Base-by-base conservation (phyloP, 352 stramenopile genomes). In the Phytophthora kernoviae region DNA sequence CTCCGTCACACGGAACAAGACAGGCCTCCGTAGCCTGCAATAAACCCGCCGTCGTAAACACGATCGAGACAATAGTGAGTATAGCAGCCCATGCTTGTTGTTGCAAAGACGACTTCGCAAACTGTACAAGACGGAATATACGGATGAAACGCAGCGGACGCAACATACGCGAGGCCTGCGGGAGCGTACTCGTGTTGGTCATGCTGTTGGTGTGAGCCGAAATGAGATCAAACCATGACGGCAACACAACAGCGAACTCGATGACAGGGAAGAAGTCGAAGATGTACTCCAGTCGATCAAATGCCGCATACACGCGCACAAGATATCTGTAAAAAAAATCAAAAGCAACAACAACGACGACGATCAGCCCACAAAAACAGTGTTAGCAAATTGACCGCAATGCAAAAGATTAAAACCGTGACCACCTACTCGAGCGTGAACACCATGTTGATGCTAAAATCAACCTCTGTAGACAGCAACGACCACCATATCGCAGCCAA, bases 21-120 rank as follows among this genome's bases (percentile, higher is more conserved):
- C 82, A 93, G 30, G 85, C 68, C 27, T 93, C 84, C 22, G 85
- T 70, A 18, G 85, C 77, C 46, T 93, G 82, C 4, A 93, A 52
- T 10, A 90, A 67, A 7, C 84, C 82, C 7, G 84, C 75, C 0
- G 84, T 89, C 14, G 77, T 77, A 26, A 93, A 79, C 12, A 88
- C 74, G 30, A 93, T 93, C 10, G 65, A 88, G 2, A 91, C 67
- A 15, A 93, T 69, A 0, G 81, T 93, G 30, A 93, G 70, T 34
- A 87, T 59, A 4, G 74, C 77, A 2, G 84, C 78, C 34, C 77
- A 56, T 12, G 87, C 72, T 55, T 93, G 82, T 5, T 81, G 78
- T 54, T 93, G 78, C 2, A 93, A 62, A 0, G 84, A 91, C 7
- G 84, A 91, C 11, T 65, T 80, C 8, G 84, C 86, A 44, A 92